Conservation (phyloP, 2,329 filamentous ascomycete species). For the Intubia oerlemansii region DNA sequence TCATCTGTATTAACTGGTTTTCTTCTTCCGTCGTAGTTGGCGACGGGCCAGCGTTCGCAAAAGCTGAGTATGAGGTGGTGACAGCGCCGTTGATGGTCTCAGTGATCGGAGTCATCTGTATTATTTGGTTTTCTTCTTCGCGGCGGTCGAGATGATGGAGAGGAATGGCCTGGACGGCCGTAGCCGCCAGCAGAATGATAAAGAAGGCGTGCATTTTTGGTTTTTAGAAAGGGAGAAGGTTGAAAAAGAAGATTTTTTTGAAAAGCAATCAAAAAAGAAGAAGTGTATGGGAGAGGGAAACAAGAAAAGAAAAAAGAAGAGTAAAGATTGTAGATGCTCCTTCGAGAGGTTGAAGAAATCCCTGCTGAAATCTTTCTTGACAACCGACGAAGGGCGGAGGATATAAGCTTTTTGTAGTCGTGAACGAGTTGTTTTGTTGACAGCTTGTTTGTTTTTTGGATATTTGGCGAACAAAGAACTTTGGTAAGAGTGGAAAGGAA, state of each 20-base stretch:
- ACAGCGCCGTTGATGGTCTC: background rate
- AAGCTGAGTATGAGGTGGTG: background rate
- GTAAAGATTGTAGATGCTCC: background rate
- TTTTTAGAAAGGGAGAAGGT: background rate
- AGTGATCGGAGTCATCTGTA: too few relatives aligned
- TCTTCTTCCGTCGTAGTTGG: too few relatives aligned
- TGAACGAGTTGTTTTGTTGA: background rate
- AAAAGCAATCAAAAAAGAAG: conserved; percentile 4
- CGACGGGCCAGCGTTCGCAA: too few relatives aligned
- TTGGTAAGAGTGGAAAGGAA: too few relatives aligned
- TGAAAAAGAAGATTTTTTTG: background rate
- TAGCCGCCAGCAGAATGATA: background rate
- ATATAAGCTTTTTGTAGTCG: too few relatives aligned
- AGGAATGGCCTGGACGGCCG: too few relatives aligned
- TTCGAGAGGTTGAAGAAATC: background rate
- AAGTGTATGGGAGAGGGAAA: background rate
- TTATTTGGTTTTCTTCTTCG: too few relatives aligned
- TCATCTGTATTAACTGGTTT: too few relatives aligned
- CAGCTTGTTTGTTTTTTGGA: too few relatives aligned
- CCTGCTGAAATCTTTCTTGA: background rate
- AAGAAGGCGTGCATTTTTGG: background rate
- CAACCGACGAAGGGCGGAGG: too few relatives aligned
- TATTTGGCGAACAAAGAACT: too few relatives aligned
- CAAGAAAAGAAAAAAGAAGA: background rate
- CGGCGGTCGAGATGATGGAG: too few relatives aligned